Conservation (phyloP, 1,284 basidiomycete species). For the Cutaneotrichosporon cutaneum region DNA sequence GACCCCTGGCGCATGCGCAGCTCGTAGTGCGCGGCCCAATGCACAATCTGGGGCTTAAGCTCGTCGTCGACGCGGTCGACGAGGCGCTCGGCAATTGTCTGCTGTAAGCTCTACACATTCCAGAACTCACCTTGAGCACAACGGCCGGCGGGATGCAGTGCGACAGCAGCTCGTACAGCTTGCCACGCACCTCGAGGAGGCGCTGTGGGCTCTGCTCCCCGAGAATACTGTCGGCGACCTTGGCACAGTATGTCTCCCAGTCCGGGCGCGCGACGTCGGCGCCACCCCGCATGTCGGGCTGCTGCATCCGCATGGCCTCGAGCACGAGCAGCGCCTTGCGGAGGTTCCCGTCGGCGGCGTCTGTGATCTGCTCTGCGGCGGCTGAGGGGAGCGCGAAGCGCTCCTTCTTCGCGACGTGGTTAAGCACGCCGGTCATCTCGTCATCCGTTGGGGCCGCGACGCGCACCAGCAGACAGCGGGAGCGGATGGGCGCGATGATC, state of each 20-base stretch:
- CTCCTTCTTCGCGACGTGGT: constrained; percentile 78
- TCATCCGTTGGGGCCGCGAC: constrained; percentile 81
- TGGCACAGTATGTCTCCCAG: constrained; percentile 97
- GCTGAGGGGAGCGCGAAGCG: constrained; percentile 75
- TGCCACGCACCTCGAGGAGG: constrained; percentile 86
- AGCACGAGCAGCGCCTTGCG: constrained; percentile 92
- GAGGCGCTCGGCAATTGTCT: constrained; percentile 85
- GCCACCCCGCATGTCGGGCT: constrained; percentile 70
- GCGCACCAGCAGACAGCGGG: constrained; percentile 87
- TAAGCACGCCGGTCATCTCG: constrained; percentile 81
- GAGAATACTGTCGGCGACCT: constrained; percentile 91
- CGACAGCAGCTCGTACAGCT: constrained; percentile 92
- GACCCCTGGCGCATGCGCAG: constrained; percentile 81
- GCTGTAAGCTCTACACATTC: constrained; percentile 13
- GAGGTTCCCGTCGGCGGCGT: constrained; percentile 83
- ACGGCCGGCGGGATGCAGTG: constrained; percentile 97
- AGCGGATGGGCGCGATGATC: constrained; percentile 95
- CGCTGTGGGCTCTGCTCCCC: constrained; percentile 86
- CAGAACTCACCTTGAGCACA: constrained; percentile 73
- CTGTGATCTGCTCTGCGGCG: constrained; percentile 69
- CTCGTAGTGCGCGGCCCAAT: constrained; percentile 97
- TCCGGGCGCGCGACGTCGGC: constrained; percentile 89
- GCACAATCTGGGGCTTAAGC: constrained; percentile 85
- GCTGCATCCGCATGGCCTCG: constrained; percentile 95
- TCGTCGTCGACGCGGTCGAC: constrained; percentile 83